Evolutionary conservation across 768 basidiomycete species (phyloP).

Genomic region (Zangia roseola): DNA sequence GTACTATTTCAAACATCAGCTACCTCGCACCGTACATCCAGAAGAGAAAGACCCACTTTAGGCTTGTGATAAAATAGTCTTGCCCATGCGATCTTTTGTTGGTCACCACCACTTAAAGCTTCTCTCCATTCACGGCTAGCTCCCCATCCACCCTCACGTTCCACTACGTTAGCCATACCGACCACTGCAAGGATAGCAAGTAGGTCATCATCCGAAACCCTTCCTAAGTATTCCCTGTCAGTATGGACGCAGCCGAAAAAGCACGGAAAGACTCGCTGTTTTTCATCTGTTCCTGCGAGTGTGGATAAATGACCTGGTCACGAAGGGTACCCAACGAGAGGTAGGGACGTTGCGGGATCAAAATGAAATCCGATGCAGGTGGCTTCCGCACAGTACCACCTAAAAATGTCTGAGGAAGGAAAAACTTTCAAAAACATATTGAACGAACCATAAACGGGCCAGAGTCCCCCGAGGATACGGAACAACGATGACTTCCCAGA

Average conservation of each 20-base stretch:
- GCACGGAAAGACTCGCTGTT: slow-evolving; percentile 50
- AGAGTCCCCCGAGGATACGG: slow-evolving; percentile 94
- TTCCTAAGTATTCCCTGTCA: slow-evolving; percentile 42
- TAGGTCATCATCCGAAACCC: slow-evolving; percentile 73
- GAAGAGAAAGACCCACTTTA: slow-evolving; percentile 51
- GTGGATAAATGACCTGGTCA: slow-evolving; percentile 96
- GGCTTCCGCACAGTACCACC: slow-evolving; percentile 87
- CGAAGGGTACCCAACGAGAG: slow-evolving; percentile 90
- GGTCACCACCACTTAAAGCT: slow-evolving; percentile 89
- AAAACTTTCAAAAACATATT: neutral
- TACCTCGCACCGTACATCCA: neutral
- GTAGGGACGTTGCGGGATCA: slow-evolving; percentile 96
- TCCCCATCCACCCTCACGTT: slow-evolving; percentile 97
- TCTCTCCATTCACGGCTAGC: slow-evolving; percentile 90
- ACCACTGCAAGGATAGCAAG: slow-evolving; percentile 70
- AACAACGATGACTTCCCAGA: slow-evolving; percentile 91
- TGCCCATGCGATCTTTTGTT: slow-evolving; percentile 97
- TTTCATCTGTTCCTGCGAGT: slow-evolving; percentile 78
- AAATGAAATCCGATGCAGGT: slow-evolving; percentile 80
- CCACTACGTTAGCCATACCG: slow-evolving; percentile 83
- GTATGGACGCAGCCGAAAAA: no score
- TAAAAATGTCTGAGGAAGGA: slow-evolving; percentile 17
- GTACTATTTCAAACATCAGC: slow-evolving; percentile 52
- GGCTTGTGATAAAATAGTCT: slow-evolving; percentile 93
- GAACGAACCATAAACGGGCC: slow-evolving; percentile 64